phyloP scores from a whole-genome alignment of 2,329 filamentous ascomycete species.

The Aspergillus caelatus region DNA sequence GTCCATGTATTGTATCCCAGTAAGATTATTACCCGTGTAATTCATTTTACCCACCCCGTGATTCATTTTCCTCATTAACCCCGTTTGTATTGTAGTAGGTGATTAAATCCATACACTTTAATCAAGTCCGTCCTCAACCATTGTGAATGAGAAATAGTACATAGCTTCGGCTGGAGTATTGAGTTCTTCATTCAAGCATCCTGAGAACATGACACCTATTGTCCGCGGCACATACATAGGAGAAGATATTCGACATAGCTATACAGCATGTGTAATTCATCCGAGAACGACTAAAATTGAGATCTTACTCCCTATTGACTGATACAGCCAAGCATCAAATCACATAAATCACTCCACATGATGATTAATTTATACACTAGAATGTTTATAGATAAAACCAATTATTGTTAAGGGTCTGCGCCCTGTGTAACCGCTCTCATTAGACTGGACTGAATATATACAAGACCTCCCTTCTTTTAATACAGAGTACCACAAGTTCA shows the following conservation, averaged over 20 bases:
- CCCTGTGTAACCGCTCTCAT: background rate
- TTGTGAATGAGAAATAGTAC: background rate
- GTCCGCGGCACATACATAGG: background rate
- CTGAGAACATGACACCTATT: background rate
- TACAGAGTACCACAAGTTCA: background rate
- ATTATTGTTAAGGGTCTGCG: background rate
- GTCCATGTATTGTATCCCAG: background rate
- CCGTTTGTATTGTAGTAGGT: background rate
- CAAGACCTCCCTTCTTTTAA: no score
- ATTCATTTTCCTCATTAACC: background rate
- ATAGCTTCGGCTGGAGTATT: background rate
- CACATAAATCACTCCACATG: no score
- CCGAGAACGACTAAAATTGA: background rate
- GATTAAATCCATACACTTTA: background rate
- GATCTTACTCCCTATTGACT: background rate
- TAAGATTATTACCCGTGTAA: slow-evolving; percentile 3
- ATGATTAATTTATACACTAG: background rate
- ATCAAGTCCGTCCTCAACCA: background rate
- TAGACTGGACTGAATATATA: background rate
- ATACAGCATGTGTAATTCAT: background rate
- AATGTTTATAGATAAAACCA: background rate
- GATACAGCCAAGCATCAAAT: background rate
- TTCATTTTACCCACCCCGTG: background rate
- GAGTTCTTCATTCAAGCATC: background rate
- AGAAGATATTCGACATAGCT: no score